Conservation (phyloP, 495 filamentous ascomycete species). For the Niebla homalea region DNA sequence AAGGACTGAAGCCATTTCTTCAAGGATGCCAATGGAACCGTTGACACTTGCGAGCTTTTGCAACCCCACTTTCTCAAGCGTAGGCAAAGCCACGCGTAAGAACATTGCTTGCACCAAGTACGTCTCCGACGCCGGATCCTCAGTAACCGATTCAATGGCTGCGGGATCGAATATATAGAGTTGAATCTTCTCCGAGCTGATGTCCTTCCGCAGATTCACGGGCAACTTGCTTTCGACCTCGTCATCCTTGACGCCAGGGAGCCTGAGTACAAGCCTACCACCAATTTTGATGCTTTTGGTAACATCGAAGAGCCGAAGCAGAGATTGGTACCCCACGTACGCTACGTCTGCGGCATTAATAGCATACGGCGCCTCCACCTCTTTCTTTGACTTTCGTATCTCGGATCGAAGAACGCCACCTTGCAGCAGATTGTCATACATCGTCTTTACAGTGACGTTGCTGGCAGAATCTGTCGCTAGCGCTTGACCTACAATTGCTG, state of each 20-base stretch:
- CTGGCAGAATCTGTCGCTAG: conserved; percentile 59
- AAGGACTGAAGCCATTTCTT: conserved; percentile 51
- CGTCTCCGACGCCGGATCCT: conserved; percentile 39
- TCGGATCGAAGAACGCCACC: conserved; percentile 78
- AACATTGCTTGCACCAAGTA: conserved; percentile 67
- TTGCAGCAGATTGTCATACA: conserved; percentile 74
- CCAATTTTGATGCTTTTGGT: conserved; percentile 54
- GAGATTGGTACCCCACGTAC: conserved; percentile 63
- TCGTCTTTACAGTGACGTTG: conserved; percentile 64
- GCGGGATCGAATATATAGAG: conserved; percentile 63
- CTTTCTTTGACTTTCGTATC: conserved; percentile 68
- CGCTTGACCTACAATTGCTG: conserved; percentile 53
- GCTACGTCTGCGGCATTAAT: conserved; percentile 65
- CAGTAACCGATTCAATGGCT: conserved; percentile 47
- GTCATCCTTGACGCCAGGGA: conserved; percentile 67
- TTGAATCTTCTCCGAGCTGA: conserved; percentile 53
- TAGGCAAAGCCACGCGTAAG: conserved; percentile 53
- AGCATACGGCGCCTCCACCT: conserved; percentile 70
- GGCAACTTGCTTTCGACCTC: conserved; percentile 85
- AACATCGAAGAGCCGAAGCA: conserved; percentile 64
- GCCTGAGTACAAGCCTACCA: conserved; percentile 60
- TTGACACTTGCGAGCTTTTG: conserved; percentile 47
- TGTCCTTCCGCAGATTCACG: conserved; percentile 44
- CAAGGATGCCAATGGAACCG: conserved; percentile 39
- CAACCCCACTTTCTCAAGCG: conserved; percentile 34